A percentile compares a stretch with the other conserved stretches of the same genome.
phyloP scores from a whole-genome alignment of 2,329 filamentous ascomycete species.

The Pleomassaria siparia region DNA sequence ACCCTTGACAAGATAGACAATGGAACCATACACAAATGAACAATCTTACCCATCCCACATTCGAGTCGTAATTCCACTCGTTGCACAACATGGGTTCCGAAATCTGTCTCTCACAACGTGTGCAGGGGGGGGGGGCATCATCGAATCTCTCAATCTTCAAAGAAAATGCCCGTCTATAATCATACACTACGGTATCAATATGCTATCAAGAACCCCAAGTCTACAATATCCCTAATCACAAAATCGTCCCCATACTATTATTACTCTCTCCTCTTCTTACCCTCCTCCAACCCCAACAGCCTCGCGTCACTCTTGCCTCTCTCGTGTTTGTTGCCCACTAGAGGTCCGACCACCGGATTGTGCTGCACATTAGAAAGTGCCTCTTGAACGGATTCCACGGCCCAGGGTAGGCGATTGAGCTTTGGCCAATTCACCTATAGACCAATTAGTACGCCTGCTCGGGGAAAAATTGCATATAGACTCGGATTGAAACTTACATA shows the following conservation, averaged over 20 bases:
- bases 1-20: no score
- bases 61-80: no score
- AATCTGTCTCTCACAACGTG: no score
- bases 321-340: constrained; percentile 69
- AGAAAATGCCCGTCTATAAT: no score
- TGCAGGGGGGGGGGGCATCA: no score
- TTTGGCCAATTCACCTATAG: constrained; percentile 95
- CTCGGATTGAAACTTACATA: constrained; percentile 67
- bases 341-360: constrained; percentile 75
- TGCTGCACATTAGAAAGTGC: constrained; percentile 80
- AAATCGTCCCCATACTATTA: background rate
- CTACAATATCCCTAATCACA: background rate
- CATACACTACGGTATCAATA: background rate
- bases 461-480: background rate
- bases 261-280: constrained; percentile 95
- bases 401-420: constrained; percentile 84
- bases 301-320: constrained; percentile 80
- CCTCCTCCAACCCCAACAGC: constrained; percentile 86
- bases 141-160: no score
- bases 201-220: background rate
- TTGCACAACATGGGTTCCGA: no score
- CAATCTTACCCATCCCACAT: no score
- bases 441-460: constrained; percentile 9
- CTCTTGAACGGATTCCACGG: constrained; percentile 84
- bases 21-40: no score